Conservation (phyloP, 371 early-diverging fungal species). For the Enteropsectra breve region DNA sequence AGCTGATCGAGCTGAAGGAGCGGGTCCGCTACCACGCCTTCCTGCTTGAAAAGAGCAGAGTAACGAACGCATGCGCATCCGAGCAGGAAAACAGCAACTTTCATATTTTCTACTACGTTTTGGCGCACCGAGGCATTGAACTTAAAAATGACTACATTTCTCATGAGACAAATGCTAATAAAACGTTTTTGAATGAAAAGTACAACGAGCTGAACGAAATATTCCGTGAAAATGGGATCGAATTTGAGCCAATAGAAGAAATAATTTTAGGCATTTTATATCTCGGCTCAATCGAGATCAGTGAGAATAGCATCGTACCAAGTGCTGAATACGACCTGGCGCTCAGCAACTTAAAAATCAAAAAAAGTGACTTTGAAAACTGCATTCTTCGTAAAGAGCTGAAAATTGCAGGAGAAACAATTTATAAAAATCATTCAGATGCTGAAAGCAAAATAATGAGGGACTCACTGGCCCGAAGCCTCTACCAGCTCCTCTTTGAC, state of each 20-base stretch:
- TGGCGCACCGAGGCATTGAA: constrained; percentile 5
- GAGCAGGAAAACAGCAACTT: constrained; percentile 70
- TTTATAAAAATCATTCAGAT: constrained; percentile 63
- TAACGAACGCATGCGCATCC: constrained; percentile 59
- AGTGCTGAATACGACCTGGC: constrained; percentile 7
- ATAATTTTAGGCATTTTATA: constrained; percentile 61
- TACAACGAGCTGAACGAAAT: constrained; percentile 59
- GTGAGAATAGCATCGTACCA: constrained; percentile 3
- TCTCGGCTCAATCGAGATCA: constrained; percentile 43
- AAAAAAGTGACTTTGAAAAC: constrained; percentile 33
- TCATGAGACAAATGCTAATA: not conserved
- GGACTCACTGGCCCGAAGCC: constrained; percentile 69
- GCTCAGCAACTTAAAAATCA: constrained; percentile 10
- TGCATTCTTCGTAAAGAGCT: constrained; percentile 38
- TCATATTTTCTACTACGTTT: constrained; percentile 69
- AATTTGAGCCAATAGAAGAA: constrained; percentile 64
- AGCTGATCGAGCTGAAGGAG: constrained; percentile 71
- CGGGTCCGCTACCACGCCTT: constrained; percentile 72
- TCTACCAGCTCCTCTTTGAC: constrained; percentile 58
- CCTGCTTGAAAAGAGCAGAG: constrained; percentile 70
- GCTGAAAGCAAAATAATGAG: constrained; percentile 53
- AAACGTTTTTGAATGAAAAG: constrained; percentile 6
- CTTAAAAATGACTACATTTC: constrained; percentile 41
- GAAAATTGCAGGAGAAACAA: constrained; percentile 64
- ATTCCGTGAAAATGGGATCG: constrained; percentile 65